phyloP scores from a whole-genome alignment of 2,329 filamentous ascomycete genomes.

The Tolypocladium capitatum region DNA sequence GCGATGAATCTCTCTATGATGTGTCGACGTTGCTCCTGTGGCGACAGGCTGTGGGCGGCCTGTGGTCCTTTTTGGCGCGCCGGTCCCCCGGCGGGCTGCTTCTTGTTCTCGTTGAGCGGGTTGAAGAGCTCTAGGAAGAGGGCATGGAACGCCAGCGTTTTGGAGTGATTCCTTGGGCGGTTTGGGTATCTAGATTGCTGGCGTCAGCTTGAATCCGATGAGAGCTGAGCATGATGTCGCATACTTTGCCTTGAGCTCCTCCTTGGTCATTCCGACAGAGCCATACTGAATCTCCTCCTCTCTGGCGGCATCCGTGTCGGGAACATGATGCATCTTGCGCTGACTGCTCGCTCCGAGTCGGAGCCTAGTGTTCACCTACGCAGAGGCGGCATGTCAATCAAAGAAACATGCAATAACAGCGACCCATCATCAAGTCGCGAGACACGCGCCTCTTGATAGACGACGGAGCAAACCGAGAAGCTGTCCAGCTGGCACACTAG shows the following conservation, averaged over 20 bases:
- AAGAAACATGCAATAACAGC: neutral
- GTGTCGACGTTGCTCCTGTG: conserved; percentile 64
- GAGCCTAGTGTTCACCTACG: neutral
- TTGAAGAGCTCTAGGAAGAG: conserved; percentile 72
- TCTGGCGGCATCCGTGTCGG: conserved; percentile 27
- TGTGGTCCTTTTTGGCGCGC: conserved; percentile 46
- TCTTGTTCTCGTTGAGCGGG: conserved; percentile 64
- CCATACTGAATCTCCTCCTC: conserved; percentile 42
- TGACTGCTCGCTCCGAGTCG: neutral
- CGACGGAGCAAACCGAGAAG: too few species aligned
- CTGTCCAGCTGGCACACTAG: neutral
- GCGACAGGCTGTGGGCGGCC: conserved; percentile 45
- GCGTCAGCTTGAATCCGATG: neutral
- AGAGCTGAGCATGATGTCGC: neutral
- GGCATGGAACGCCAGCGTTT: conserved; percentile 70
- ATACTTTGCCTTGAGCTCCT: conserved; percentile 33
- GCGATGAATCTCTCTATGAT: conserved; percentile 80
- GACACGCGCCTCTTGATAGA: neutral
- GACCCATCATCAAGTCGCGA: neutral
- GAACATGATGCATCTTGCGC: conserved; percentile 4
- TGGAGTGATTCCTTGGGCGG: conserved; percentile 65
- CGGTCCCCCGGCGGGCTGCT: conserved; percentile 50
- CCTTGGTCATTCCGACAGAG: conserved; percentile 20
- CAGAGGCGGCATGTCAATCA: too few species aligned
- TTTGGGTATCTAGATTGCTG: conserved; percentile 66